Percentiles rank a stretch among this genome's conserved stretches.
Conservation (phyloP, 371 early-diverging fungal species). For the Mucor indicus region DNA sequence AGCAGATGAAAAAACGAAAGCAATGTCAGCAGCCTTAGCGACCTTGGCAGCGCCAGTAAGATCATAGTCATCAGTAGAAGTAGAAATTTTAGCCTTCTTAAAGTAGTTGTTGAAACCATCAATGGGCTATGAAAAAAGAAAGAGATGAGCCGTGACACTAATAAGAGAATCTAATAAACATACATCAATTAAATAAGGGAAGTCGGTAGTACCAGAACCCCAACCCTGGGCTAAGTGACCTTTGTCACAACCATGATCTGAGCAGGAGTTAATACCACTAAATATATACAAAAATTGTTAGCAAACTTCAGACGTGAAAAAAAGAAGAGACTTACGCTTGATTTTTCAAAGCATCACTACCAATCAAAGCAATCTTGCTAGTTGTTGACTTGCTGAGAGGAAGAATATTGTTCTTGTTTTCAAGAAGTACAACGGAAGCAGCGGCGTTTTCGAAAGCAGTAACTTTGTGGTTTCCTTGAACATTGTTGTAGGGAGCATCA, state of each 20-base stretch:
- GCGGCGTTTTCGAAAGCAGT: slow-evolving; percentile 44
- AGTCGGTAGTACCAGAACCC: slow-evolving; percentile 63
- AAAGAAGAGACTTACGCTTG: slow-evolving; percentile 15
- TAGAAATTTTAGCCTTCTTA: slow-evolving; percentile 22
- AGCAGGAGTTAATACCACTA: slow-evolving; percentile 17
- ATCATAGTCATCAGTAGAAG: slow-evolving; percentile 38
- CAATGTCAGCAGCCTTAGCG: slow-evolving; percentile 46
- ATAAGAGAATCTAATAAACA: background rate
- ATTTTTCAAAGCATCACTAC: slow-evolving; percentile 41
- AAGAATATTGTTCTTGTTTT: slow-evolving; percentile 34
- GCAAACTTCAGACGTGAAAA: background rate
- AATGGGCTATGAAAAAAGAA: slow-evolving; percentile 9
- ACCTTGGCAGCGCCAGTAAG: slow-evolving; percentile 23
- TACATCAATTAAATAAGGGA: slow-evolving; percentile 52
- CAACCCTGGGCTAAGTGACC: slow-evolving; percentile 64
- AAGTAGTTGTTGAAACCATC: slow-evolving; percentile 41
- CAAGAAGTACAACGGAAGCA: slow-evolving; percentile 49
- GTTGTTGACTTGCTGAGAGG: slow-evolving; percentile 32
- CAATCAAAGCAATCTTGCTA: slow-evolving; percentile 43
- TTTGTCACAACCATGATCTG: slow-evolving; percentile 23
- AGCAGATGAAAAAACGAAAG: slow-evolving; percentile 56
- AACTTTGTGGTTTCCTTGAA: slow-evolving; percentile 36
- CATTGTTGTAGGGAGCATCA: slow-evolving; percentile 27
- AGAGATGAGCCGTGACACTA: background rate
- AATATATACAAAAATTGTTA: background rate